Conservation (phyloP, 257 asterid genomes). For the Marsdenia floribunda region DNA sequence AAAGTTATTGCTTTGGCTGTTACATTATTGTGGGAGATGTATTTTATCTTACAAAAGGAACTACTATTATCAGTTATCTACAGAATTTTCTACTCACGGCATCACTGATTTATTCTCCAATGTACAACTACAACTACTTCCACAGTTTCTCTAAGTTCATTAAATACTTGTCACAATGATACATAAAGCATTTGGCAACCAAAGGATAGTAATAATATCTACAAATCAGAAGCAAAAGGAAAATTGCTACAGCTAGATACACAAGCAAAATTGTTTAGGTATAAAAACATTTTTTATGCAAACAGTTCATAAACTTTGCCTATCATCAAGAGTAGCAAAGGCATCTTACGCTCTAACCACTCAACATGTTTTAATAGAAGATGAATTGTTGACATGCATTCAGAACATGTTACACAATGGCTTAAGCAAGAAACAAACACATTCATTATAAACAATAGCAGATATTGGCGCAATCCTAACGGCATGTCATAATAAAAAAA, state of each 20-base stretch:
- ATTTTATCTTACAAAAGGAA: not conserved
- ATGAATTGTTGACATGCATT: not conserved
- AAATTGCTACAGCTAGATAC: not conserved
- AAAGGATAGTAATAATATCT: not conserved
- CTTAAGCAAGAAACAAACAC: not conserved
- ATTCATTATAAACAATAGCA: not conserved
- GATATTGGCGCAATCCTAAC: not conserved
- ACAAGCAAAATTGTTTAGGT: not conserved
- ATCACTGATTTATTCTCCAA: not conserved
- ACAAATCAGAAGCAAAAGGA: not conserved
- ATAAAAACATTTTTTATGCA: not conserved
- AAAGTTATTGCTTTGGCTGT: not conserved
- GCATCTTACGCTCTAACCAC: not conserved
- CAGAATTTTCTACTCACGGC: not conserved
- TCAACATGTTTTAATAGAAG: not conserved
- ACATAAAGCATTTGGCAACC: not conserved
- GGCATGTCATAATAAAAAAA: not conserved
- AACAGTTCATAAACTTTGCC: not conserved
- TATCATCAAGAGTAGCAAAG: not conserved
- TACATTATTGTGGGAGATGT: not conserved
- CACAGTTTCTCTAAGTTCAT: not conserved
- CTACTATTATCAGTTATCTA: not conserved
- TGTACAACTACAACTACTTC: not conserved
- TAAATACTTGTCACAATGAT: not conserved
- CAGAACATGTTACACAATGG: not conserved